Percentiles rank a stretch among this genome's conserved stretches.
Conservation (phyloP, 2,329 filamentous ascomycete species). For the Lasiodiplodia citricola region DNA sequence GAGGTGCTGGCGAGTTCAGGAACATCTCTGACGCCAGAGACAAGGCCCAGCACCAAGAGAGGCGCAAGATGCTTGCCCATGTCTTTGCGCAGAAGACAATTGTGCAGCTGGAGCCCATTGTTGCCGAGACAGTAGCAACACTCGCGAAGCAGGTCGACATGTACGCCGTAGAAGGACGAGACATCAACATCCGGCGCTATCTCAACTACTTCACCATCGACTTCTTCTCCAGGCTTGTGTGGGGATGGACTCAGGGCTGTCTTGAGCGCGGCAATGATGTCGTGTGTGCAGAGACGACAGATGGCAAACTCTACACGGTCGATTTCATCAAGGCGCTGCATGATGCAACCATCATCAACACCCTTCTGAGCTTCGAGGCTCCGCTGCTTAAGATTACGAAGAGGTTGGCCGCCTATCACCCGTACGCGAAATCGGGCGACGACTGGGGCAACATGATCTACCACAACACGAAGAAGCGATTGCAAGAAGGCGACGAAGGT, state of each 20-base stretch:
- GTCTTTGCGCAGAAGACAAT: conserved; percentile 31
- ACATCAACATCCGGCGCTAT: conserved; percentile 41
- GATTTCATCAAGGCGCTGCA: conserved; percentile 57
- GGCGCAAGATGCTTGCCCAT: conserved; percentile 31
- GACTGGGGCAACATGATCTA: conserved; percentile 28
- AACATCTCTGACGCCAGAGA: conserved; percentile 50
- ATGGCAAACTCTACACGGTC: conserved; percentile 57
- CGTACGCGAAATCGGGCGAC: too few relatives aligned
- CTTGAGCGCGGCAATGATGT: too few relatives aligned
- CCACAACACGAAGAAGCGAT: conserved; percentile 15
- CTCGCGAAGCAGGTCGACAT: conserved; percentile 50
- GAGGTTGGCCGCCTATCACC: too few relatives aligned
- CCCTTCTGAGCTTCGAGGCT: conserved; percentile 51
- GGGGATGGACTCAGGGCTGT: too few relatives aligned
- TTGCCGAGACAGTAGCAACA: conserved; percentile 27
- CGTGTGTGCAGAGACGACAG: conserved; percentile 58
- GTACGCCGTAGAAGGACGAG: conserved; percentile 41
- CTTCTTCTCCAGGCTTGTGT: conserved; percentile 34
- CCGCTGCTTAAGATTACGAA: too few relatives aligned
- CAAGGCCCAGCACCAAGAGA: conserved; percentile 35
- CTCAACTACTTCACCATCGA: conserved; percentile 53
- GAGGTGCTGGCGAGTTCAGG: conserved; percentile 54
- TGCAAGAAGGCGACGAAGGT: conserved; percentile 21
- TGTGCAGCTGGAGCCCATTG: conserved; percentile 30
- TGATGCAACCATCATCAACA: conserved; percentile 50